Base-by-base conservation (phyloP, 140 eudicot genomes). In the Erigeron philadelphicus region DNA sequence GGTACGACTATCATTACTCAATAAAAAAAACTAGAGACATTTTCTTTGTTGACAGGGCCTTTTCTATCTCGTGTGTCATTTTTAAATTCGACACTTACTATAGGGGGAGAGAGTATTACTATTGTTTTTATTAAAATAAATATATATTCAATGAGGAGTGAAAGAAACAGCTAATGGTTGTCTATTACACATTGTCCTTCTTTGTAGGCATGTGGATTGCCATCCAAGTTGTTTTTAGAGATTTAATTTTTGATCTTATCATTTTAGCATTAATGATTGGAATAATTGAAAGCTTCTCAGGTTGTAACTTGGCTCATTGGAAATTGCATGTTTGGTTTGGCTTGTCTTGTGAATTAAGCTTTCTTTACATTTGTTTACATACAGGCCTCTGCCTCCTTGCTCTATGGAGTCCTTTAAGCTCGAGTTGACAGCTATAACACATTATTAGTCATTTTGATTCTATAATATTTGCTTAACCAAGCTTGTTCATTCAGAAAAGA, bases 181-280 rank as follows among this genome's bases (percentile, higher is more conserved):
- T 44, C 21, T 66, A 46, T 53, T 38, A 40, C 6, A 53, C 57
- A 60, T 58, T 35, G 46, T 15, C 13, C 48, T 58, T 57, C 18
- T 43, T 68, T 68, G 54, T 35, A 35, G 31, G 66, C 75, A 71
- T 31, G 75, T 58, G 75, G 16, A 15, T 70, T 21, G 13, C 17
- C 54, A 59, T 43, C 45, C 67, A 43, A 44, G 47, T 70, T 21
- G 67, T 23, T 53, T 64, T 48, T 44, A 49, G 11, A 41, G 16
- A 16, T 72, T 25, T 45, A 11, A 44, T 16, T 35, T 8, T 23
- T 15, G 42, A 43, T 19, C 52, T 42, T 71, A 48, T 66, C 71
- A 66, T 47, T 6, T 48, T 65, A 41, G n/a, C 31, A n/a, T 31
- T 49, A 13, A 67, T 40, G 45, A 67, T 67, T n/a, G 35, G 47